A percentile compares a stretch with the other conserved stretches of the same genome.
These are phyloP conservation scores for Lolium rigidum DNA, from an alignment of 176 grass and related monocot species.

Conservation along the genomic window DNA sequence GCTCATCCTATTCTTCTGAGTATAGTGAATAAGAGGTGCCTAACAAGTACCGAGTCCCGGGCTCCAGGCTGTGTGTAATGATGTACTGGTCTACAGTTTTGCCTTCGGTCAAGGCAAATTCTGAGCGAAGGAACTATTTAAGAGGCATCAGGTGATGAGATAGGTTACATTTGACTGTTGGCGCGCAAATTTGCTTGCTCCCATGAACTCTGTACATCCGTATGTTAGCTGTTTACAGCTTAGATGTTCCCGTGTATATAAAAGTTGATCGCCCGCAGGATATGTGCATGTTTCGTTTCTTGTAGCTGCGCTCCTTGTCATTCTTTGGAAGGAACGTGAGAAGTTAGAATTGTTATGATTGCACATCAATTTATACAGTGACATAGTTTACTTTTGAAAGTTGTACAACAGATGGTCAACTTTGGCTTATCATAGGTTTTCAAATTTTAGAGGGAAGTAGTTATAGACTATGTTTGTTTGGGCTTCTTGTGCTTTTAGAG, in stretches of 20 bases:
- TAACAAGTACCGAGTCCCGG: neutral
- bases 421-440: too few species aligned
- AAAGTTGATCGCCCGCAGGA: neutral
- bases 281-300: neutral
- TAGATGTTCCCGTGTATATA: slow-evolving; percentile 1
- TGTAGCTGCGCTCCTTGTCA: neutral
- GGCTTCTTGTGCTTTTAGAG: too few species aligned
- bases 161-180: neutral
- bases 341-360: neutral
- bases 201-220: neutral
- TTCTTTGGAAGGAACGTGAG: neutral
- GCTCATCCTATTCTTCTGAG: slow-evolving; percentile 52
- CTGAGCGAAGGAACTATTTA: neutral
- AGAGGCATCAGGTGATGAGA: neutral
- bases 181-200: neutral
- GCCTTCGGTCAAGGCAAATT: neutral
- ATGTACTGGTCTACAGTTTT: neutral
- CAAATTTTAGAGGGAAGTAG: too few species aligned
- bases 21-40: slow-evolving; percentile 46
- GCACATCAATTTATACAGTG: neutral
- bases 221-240: neutral
- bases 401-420: too few species aligned
- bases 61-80: neutral
- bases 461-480: too few species aligned
- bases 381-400: too few species aligned